These are phyloP conservation scores for Alectoria sarmentosa DNA, from an alignment of 495 filamentous ascomycete species.

Conservation along the genomic window DNA sequence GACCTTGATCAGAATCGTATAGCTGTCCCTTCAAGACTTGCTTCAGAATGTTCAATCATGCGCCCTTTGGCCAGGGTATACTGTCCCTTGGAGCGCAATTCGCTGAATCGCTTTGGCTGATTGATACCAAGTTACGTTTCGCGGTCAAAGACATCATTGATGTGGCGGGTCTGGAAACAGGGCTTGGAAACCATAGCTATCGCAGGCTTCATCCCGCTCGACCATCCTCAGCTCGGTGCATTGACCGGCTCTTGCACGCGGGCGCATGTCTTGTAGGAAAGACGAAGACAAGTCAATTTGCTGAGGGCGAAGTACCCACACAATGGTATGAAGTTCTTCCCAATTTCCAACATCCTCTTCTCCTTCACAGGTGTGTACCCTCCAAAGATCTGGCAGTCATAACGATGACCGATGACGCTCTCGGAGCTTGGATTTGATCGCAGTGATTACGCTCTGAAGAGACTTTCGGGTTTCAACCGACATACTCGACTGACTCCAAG, in stretches of 20 bases:
- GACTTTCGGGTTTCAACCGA: not conserved
- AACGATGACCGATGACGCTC: not conserved
- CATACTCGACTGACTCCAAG: not conserved
- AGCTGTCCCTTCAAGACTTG: constrained; percentile 41
- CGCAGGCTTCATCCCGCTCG: constrained; percentile 32
- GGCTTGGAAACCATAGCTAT: constrained; percentile 38
- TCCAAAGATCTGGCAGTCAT: not conserved
- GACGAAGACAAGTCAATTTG: constrained; percentile 42
- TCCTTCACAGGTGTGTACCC: not conserved
- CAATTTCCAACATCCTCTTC: not conserved
- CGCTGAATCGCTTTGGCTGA: constrained; percentile 4
- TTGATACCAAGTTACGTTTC: constrained; percentile 24
- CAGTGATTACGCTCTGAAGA: not conserved
- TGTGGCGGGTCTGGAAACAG: constrained; percentile 37
- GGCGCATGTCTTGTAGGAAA: constrained; percentile 46
- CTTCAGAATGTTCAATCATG: constrained; percentile 29
- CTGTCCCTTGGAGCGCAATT: not conserved
- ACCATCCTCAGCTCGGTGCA: constrained; percentile 28
- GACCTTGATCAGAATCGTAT: constrained; percentile 20
- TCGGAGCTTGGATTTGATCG: not conserved
- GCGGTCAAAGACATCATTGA: constrained; percentile 43
- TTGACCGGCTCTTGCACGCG: constrained; percentile 36
- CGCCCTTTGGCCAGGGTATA: constrained; percentile 34
- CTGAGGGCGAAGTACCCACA: constrained; percentile 34
- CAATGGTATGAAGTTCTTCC: constrained; percentile 23